Conservation (phyloP, 331 rosid species). For the Quercus lobata region DNA sequence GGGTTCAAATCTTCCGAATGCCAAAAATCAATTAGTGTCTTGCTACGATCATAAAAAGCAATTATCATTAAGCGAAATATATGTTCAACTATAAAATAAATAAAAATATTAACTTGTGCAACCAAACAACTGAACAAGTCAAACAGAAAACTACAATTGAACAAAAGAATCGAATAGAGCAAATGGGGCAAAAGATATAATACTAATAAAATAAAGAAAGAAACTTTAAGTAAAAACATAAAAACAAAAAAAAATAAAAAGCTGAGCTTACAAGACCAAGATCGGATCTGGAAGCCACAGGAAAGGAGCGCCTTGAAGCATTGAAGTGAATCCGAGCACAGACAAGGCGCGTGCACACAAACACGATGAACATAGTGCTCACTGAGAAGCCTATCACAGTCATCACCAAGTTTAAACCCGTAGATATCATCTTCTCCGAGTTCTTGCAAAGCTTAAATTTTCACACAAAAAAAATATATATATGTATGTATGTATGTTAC, state of each 20-base stretch:
- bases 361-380: slow-evolving; percentile 90
- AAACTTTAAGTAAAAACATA: background rate
- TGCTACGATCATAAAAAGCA: too few species aligned
- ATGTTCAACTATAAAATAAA: too few species aligned
- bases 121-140: background rate
- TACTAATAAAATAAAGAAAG: too few species aligned
- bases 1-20: too few species aligned
- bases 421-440: slow-evolving; percentile 49
- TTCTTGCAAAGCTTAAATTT: background rate
- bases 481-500: too few species aligned
- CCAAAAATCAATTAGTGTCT: too few species aligned
- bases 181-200: too few species aligned
- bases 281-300: slow-evolving; percentile 75
- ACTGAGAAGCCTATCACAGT: slow-evolving; percentile 90
- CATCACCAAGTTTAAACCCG: slow-evolving; percentile 91
- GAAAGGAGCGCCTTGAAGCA: slow-evolving; percentile 76
- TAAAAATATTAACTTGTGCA: background rate
- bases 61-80: too few species aligned
- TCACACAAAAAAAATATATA: too few species aligned
- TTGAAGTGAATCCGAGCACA: slow-evolving; percentile 88
- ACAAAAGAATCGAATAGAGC: background rate
- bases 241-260: background rate
- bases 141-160: background rate
- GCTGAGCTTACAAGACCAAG: slow-evolving; percentile 51
- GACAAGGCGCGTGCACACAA: slow-evolving; percentile 77